Evolutionary conservation across 2,329 filamentous ascomycete species (phyloP).

Genomic region (Colletotrichum abscissum): DNA sequence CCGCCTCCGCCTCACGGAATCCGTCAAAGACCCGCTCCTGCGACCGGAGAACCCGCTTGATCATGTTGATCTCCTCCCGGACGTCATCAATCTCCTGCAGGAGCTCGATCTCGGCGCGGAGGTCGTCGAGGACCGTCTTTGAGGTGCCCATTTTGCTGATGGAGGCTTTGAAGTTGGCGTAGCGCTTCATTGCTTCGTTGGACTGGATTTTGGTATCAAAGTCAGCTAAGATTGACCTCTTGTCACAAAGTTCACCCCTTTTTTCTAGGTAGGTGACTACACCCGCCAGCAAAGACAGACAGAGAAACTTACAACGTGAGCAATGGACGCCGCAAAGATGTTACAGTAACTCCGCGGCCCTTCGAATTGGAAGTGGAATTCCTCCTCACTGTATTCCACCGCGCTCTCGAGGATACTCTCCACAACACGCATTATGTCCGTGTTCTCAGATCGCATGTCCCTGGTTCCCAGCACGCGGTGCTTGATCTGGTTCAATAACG

Average conservation of each 20-base stretch:
- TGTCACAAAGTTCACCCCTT: too few relatives aligned
- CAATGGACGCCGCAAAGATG: slow-evolving; percentile 32
- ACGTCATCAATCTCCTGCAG: slow-evolving; percentile 37
- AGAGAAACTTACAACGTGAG: slow-evolving; percentile 19
- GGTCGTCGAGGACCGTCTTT: slow-evolving; percentile 35
- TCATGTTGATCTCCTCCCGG: slow-evolving; percentile 36
- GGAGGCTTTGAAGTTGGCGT: slow-evolving; percentile 32
- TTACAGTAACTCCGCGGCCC: slow-evolving; percentile 35
- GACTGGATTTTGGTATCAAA: neutral
- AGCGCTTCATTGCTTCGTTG: slow-evolving; percentile 38
- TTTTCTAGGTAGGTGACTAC: too few relatives aligned
- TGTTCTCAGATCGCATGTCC: slow-evolving; percentile 19
- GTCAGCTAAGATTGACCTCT: neutral
- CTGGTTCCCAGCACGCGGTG: slow-evolving; percentile 30
- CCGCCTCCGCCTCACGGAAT: slow-evolving; percentile 23
- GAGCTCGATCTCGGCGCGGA: slow-evolving; percentile 39
- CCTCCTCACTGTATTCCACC: slow-evolving; percentile 33
- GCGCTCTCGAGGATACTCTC: slow-evolving; percentile 29
- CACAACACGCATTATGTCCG: slow-evolving; percentile 33
- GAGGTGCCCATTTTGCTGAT: slow-evolving; percentile 36
- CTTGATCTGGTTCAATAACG: slow-evolving; percentile 36
- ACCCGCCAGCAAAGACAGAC: too few relatives aligned
- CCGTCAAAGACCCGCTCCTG: slow-evolving; percentile 35
- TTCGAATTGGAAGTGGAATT: slow-evolving; percentile 37
- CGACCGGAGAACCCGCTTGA: slow-evolving; percentile 34